These are phyloP conservation scores for Lentinula sp. DNA, from an alignment of 768 basidiomycete genomes.

Conservation along the genomic window DNA sequence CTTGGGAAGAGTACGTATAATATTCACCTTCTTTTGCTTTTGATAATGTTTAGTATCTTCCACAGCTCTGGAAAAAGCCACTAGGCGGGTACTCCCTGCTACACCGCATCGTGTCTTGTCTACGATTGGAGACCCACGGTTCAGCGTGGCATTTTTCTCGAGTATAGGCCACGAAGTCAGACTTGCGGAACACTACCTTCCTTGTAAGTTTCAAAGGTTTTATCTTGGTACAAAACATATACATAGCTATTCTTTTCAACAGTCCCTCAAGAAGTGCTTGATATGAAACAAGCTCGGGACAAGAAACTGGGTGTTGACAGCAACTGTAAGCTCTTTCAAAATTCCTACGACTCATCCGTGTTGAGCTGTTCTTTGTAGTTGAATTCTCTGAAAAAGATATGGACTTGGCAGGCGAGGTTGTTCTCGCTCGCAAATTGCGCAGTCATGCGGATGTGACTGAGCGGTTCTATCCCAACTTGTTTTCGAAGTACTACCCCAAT, in stretches of 20 bases:
- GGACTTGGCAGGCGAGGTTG: constrained; percentile 41
- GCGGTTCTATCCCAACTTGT: constrained; percentile 47
- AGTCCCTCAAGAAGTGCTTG: constrained; percentile 43
- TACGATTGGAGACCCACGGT: constrained; percentile 39
- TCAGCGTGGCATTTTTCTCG: constrained; percentile 57
- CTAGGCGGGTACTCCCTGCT: constrained; percentile 45
- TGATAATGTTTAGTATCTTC: background rate
- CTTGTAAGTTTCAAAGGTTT: background rate
- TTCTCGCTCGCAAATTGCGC: constrained; percentile 48
- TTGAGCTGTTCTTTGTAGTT: constrained; percentile 21
- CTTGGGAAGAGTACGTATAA: constrained; percentile 40
- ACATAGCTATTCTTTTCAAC: background rate
- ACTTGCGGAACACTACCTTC: constrained; percentile 25
- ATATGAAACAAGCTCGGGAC: constrained; percentile 37
- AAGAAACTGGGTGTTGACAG: constrained; percentile 22
- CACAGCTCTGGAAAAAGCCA: constrained; percentile 48
- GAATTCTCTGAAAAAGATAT: constrained; percentile 44
- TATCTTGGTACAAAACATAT: constrained; percentile 3
- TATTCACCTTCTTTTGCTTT: background rate
- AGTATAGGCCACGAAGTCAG: constrained; percentile 36
- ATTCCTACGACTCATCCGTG: background rate
- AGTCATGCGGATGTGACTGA: constrained; percentile 54
- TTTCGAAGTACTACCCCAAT: constrained; percentile 42
- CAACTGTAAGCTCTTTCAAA: constrained; percentile 32
- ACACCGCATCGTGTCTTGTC: constrained; percentile 41